phyloP scores from a whole-genome alignment of 1,284 basidiomycete genomes.

The Leccinum solheimii region DNA sequence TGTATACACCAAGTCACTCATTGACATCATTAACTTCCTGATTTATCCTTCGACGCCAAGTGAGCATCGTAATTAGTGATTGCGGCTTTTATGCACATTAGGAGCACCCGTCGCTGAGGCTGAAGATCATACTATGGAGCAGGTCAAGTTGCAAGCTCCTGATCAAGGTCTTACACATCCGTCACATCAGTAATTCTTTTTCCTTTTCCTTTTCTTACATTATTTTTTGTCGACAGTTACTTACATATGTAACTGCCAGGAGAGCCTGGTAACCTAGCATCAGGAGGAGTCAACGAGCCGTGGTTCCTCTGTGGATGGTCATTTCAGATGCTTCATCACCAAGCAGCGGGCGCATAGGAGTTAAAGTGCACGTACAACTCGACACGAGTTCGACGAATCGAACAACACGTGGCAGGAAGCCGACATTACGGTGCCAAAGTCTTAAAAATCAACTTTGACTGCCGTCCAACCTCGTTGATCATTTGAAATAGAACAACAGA shows the following conservation, averaged over 20 bases:
- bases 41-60: not conserved
- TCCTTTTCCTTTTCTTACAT: not conserved
- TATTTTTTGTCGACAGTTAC: not conserved
- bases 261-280: not conserved
- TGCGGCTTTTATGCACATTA: not conserved
- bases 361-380: not conserved
- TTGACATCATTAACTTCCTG: not conserved
- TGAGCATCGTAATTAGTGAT: not conserved
- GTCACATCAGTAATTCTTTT: not conserved
- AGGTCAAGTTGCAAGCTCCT: not conserved
- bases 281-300: not conserved
- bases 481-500: not conserved
- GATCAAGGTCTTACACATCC: not conserved
- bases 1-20: not conserved
- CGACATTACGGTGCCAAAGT: not conserved
- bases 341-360: not conserved
- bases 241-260: not conserved
- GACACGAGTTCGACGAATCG: not conserved
- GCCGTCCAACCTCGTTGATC: not conserved
- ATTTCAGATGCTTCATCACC: not conserved
- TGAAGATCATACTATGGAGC: not conserved
- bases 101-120: not conserved
- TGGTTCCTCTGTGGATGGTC: not conserved
- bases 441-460: not conserved
- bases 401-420: not conserved